These are phyloP conservation scores for Penicillium glabrum DNA, from an alignment of 2,329 filamentous ascomycete genomes.

Conservation along the genomic window DNA sequence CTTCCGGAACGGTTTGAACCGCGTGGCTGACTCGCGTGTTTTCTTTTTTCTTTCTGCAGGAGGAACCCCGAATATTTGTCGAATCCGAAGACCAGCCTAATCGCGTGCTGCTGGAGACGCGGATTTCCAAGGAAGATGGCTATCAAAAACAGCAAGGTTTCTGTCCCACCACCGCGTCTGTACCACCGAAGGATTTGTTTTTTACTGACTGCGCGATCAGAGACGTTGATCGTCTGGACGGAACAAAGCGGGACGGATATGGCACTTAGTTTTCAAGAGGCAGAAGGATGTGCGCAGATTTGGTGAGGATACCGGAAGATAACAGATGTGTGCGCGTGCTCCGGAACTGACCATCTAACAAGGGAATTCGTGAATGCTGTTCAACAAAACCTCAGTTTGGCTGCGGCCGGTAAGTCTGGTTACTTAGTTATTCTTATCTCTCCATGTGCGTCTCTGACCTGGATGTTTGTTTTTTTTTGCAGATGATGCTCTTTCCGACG, in stretches of 20 bases:
- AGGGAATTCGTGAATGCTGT: slow-evolving; percentile 91
- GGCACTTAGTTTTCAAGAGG: slow-evolving; percentile 97
- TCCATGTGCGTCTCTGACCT: slow-evolving; percentile 1
- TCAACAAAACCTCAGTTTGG: slow-evolving; percentile 68
- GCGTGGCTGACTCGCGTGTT: slow-evolving; percentile 2
- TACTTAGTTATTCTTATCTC: slow-evolving; percentile 12
- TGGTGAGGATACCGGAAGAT: slow-evolving; percentile 59
- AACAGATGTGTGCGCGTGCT: slow-evolving; percentile 8
- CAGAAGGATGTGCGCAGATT: slow-evolving; percentile 87
- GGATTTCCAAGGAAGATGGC: slow-evolving; percentile 87
- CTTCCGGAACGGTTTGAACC: not conserved
- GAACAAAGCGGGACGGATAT: slow-evolving; percentile 90
- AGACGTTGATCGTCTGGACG: slow-evolving; percentile 98
- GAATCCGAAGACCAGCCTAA: slow-evolving; percentile 90
- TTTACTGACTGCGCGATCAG: slow-evolving; percentile 49
- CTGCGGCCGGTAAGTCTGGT: slow-evolving; percentile 57
- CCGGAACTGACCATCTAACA: slow-evolving; percentile 40
- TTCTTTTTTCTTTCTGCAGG: slow-evolving; percentile 42
- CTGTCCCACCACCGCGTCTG: slow-evolving; percentile 27
- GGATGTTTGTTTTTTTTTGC: slow-evolving; percentile 1
- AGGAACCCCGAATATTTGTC: slow-evolving; percentile 85
- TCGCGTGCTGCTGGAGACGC: slow-evolving; percentile 81
- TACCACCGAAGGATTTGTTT: slow-evolving; percentile 8
- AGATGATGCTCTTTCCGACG: slow-evolving; percentile 89
- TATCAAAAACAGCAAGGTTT: slow-evolving; percentile 97